Percentiles rank a stretch among this genome's conserved stretches.
These are phyloP conservation scores for Microbotryum lychnidis-dioicae DNA, from an alignment of 1,284 basidiomycete species.

Conservation along the genomic window DNA sequence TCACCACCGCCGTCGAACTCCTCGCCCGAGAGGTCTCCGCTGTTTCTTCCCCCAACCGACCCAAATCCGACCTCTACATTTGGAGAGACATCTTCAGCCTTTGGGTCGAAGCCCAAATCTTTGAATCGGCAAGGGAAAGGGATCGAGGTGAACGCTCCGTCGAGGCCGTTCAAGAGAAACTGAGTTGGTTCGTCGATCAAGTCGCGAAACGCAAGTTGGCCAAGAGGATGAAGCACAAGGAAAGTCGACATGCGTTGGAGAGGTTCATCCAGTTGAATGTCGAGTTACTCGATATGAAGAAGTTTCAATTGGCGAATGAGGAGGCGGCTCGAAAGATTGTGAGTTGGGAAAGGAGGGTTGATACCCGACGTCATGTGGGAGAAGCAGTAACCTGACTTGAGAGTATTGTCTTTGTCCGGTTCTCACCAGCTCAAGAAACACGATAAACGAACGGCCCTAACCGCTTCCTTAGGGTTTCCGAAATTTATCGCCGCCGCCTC, in stretches of 20 bases:
- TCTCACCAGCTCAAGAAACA: slow-evolving; percentile 68
- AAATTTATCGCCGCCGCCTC: slow-evolving; percentile 34
- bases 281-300: slow-evolving; percentile 75
- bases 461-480: slow-evolving; percentile 45
- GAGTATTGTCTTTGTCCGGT: neutral
- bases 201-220: slow-evolving; percentile 56
- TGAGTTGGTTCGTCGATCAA: slow-evolving; percentile 62
- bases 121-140: slow-evolving; percentile 67
- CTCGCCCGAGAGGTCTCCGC: slow-evolving; percentile 55
- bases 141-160: slow-evolving; percentile 58
- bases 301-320: slow-evolving; percentile 64
- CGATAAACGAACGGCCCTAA: slow-evolving; percentile 67
- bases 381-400: slow-evolving; percentile 43
- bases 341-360: neutral
- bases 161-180: slow-evolving; percentile 62
- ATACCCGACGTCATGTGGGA: slow-evolving; percentile 45
- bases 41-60: slow-evolving; percentile 44
- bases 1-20: slow-evolving; percentile 53
- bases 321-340: slow-evolving; percentile 57
- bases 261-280: slow-evolving; percentile 74
- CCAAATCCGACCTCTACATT: slow-evolving; percentile 67
- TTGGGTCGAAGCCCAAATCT: slow-evolving; percentile 80
- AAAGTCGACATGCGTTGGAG: slow-evolving; percentile 60
- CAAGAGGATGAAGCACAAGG: slow-evolving; percentile 56
- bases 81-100: slow-evolving; percentile 85